Percentiles rank a stretch among this genome's conserved stretches.
Evolutionary conservation across 768 basidiomycete species (phyloP).

Genomic region (Serpula lacrymans): DNA sequence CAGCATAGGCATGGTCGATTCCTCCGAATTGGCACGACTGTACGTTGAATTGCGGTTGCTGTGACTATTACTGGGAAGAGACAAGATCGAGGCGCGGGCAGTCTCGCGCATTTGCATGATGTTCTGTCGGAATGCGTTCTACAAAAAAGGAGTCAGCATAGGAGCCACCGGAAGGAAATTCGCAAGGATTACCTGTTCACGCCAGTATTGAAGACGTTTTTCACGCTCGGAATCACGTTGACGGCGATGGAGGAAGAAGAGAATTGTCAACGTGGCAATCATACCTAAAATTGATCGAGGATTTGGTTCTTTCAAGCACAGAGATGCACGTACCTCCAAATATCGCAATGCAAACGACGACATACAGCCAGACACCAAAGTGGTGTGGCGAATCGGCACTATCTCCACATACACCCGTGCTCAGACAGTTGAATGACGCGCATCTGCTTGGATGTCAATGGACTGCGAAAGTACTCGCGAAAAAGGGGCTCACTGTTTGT

Average conservation of each 20-base stretch:
- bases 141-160: slow-evolving; percentile 4
- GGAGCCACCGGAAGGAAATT: neutral
- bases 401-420: slow-evolving; percentile 57
- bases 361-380: slow-evolving; percentile 67
- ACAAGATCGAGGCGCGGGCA: slow-evolving; percentile 63
- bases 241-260: slow-evolving; percentile 70
- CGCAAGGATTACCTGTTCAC: slow-evolving; percentile 62
- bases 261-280: slow-evolving; percentile 60
- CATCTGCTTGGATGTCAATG: slow-evolving; percentile 46
- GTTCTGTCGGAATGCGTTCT: slow-evolving; percentile 81
- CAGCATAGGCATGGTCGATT: slow-evolving; percentile 52
- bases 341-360: slow-evolving; percentile 67
- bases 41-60: slow-evolving; percentile 50
- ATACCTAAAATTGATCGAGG: slow-evolving; percentile 50
- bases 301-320: neutral
- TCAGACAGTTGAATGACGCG: slow-evolving; percentile 68
- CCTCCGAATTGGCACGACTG: slow-evolving; percentile 49
- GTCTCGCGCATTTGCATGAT: slow-evolving; percentile 77
- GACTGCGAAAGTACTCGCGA: too few species aligned
- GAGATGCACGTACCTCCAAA: slow-evolving; percentile 56
- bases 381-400: slow-evolving; percentile 58
- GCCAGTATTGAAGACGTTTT: slow-evolving; percentile 86
- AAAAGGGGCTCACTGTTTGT: slow-evolving; percentile 49
- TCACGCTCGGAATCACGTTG: slow-evolving; percentile 75
- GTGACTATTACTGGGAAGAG: slow-evolving; percentile 43